A percentile compares a stretch with the other conserved stretches of the same genome.
These are phyloP conservation scores for Afroboletus lepidellus DNA, from an alignment of 1,284 basidiomycete species.

Conservation along the genomic window DNA sequence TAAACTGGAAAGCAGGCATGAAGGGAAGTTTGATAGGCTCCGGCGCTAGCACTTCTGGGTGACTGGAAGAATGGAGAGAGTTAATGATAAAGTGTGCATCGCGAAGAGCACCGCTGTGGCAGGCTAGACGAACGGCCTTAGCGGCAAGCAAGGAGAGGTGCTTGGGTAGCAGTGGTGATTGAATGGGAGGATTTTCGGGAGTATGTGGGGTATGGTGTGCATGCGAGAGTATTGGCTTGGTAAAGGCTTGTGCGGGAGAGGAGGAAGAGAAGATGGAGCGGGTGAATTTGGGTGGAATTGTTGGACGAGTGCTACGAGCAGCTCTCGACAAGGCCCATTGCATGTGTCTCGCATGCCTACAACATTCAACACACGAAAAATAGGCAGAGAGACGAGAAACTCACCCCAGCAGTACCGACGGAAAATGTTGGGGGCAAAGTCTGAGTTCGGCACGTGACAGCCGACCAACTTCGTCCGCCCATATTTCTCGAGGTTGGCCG, in stretches of 20 bases:
- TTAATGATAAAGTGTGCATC: slow-evolving; percentile 59
- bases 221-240: neutral
- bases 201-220: neutral
- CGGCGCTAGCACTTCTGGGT: slow-evolving; percentile 17
- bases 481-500: neutral
- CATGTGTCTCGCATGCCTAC: slow-evolving; percentile 49
- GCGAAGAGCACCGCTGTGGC: slow-evolving; percentile 42
- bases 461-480: neutral
- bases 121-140: slow-evolving; percentile 50
- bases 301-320: slow-evolving; percentile 35
- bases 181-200: neutral
- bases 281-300: neutral
- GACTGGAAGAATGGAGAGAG: slow-evolving; percentile 48
- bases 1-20: slow-evolving; percentile 32
- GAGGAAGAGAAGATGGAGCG: slow-evolving; percentile 11
- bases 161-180: neutral
- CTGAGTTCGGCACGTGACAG: slow-evolving; percentile 19
- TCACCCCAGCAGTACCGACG: slow-evolving; percentile 10
- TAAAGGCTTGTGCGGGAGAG: slow-evolving; percentile 3
- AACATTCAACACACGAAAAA: neutral
- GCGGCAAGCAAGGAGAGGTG: slow-evolving; percentile 42
- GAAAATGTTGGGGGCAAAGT: neutral
- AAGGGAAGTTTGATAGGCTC: slow-evolving; percentile 24
- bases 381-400: neutral
- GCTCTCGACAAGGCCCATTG: slow-evolving; percentile 55